Evolutionary conservation across 805 yeast genomes (phyloP), one percentile per base, ranked within the genome.

Genomic region (Cyberlindnera euphorbiae): DNA sequence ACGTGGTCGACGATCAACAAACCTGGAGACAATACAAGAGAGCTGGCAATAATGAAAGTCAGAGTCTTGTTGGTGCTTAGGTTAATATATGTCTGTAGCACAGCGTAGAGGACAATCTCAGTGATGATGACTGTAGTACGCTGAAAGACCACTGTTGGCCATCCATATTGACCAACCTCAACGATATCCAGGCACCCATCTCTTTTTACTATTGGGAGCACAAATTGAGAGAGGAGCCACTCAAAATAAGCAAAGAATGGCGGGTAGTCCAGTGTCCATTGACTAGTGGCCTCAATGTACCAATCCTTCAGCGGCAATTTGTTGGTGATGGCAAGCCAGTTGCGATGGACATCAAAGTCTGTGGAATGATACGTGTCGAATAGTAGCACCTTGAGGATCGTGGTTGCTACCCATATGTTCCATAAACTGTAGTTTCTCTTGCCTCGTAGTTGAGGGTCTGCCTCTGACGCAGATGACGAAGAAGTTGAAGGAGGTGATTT

Each of bases 231-330:
- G 32, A 93, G 56, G 3, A 70, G 15, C 84, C 88, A 87, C 59
- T 93, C 98, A 50, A 93, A 90, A 60, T 87, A 89, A 0, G 98
- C 98, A 60, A 93, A 93, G 52, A 88, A 85, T 0, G 99, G 99
- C 9, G 99, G 98, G 61, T 90, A 93, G 59, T 93, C 98, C 27
- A 93, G 64, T 0, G 97, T 93, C 97, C 97, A 93, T 55, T 83
- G 88, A 30, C 76, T 73, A 0, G 86, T 77, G 31, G 67, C 59
- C 46, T 93, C 96, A 28, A 69, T 56, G 56, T 93, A 93, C 99
- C 99, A 93, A 36, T 82, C 57, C 12, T 62, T 62, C 13, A 89
- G 32, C 0, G 97, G 97, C 14, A 89, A 60, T 5, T 70, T 69
- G 49, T 78, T 63, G 1, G 97, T 90, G 33, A 93, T 81, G 0